Evolutionary conservation across 2,329 filamentous ascomycete species (phyloP), one percentile per base, ranked within the genome.

Genomic region (Diaporthe aspalathi): DNA sequence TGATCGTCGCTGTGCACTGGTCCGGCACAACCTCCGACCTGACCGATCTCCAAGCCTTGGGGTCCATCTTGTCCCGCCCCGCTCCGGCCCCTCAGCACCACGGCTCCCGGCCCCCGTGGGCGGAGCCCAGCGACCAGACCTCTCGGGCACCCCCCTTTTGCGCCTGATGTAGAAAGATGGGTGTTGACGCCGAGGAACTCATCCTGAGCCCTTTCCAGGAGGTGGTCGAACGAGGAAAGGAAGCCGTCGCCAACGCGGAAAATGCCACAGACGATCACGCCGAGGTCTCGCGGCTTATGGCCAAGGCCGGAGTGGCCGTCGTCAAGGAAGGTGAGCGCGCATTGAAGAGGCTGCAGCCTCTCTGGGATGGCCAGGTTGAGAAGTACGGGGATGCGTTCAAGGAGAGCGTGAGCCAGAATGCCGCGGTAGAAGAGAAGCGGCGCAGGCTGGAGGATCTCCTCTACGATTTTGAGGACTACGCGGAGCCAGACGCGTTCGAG

Each of bases 391-490:
- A 82, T 32, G 74, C 73, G 1, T 83, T 83, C 73, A 80, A 76
- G 38, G 78, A 80, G 1, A 75, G 76, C 2, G 80, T 84, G 69
- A 74, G 77, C 63, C 77, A 81, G 52, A 80, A 82, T 69, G 79
- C 81, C 29, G 54, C 57, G 3, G 57, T 73, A 12, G 70, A 72
- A 24, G 57, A 71, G 38, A 69, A 49, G 27, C 45, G 72, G 50
- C 62, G 65, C 27, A 60, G 40, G 70, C 29, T 72, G 40, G 69
- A 72, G 60, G 81, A 83, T 67, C 75, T 84, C 3, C 78, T 84
- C 8, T 84, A 84, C 74, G 83, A 84, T 70, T 80, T 85, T 53
- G 83, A 85, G 50, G 83, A 84, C 75, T 84, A 80, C 69, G 80
- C 80, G 35, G 79, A 83, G 32, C 73, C 77, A 7, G 80, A 81